phyloP scores from a whole-genome alignment of 2,329 filamentous ascomycete species.

The Aspergillus jensenii region DNA sequence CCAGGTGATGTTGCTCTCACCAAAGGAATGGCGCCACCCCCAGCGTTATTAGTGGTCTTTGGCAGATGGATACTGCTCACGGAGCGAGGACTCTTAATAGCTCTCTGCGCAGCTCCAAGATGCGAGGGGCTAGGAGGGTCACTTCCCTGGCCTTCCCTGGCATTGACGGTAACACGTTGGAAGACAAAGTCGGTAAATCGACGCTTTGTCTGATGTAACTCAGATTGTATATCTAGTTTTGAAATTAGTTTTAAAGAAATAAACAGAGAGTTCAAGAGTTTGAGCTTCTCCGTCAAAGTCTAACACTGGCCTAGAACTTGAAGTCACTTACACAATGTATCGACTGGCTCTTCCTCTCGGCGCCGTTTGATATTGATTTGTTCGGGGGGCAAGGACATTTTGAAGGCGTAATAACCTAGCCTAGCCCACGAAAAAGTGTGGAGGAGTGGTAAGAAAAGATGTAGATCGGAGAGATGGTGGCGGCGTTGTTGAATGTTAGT shows the following conservation, averaged over 20 bases:
- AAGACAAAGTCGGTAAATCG: constrained; percentile 52
- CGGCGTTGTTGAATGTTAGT: not conserved
- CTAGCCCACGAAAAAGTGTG: not conserved
- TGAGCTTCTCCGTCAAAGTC: not conserved
- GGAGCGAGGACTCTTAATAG: constrained; percentile 33
- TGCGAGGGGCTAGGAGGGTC: constrained; percentile 16
- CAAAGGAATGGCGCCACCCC: constrained; percentile 31
- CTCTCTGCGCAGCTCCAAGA: constrained; percentile 23
- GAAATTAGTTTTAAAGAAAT: constrained; percentile 9
- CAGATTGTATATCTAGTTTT: constrained; percentile 45
- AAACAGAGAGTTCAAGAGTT: not conserved
- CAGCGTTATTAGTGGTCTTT: constrained; percentile 11
- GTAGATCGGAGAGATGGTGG: not conserved
- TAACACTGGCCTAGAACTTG: not conserved
- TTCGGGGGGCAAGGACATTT: constrained; percentile 50
- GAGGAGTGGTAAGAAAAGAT: not conserved
- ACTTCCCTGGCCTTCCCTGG: constrained; percentile 13
- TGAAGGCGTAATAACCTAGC: not conserved
- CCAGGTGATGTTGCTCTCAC: constrained; percentile 45
- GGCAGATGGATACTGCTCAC: constrained; percentile 32
- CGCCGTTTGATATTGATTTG: constrained; percentile 58
- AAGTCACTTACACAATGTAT: constrained; percentile 48
- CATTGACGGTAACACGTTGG: constrained; percentile 38
- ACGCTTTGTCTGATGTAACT: constrained; percentile 45
- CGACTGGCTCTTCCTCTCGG: constrained; percentile 57